A percentile compares a stretch with the other conserved stretches of the same genome.
These are phyloP conservation scores for Eragrostis tef DNA, from an alignment of 202 grass and related monocot genomes.

Conservation along the genomic window DNA sequence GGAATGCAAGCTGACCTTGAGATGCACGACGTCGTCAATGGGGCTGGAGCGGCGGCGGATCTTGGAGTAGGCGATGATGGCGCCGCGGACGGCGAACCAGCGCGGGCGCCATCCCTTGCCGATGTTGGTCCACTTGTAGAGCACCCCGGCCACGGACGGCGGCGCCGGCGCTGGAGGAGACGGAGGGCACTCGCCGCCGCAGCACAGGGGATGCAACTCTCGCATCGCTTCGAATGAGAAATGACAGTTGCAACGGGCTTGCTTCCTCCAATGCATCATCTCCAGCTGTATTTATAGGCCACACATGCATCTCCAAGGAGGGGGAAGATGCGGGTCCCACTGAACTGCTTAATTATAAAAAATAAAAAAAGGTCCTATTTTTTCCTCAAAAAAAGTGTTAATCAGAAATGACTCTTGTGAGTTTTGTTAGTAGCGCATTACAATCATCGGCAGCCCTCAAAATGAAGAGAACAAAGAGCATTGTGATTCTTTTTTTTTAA, in stretches of 20 bases:
- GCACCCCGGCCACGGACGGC: slow-evolving; percentile 50
- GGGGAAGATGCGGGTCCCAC: too few species aligned
- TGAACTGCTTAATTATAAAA: too few species aligned
- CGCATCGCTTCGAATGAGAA: neutral
- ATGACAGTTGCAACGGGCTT: too few species aligned
- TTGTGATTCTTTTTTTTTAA: too few species aligned
- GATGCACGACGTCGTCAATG: slow-evolving; percentile 41
- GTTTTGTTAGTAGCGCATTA: too few species aligned
- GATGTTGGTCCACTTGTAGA: slow-evolving; percentile 78
- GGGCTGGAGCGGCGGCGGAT: slow-evolving; percentile 40
- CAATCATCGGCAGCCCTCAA: too few species aligned
- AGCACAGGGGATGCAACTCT: too few species aligned
- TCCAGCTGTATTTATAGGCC: neutral
- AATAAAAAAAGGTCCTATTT: too few species aligned
- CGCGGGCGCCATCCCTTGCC: slow-evolving; percentile 69
- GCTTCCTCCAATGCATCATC: neutral
- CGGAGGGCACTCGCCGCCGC: neutral
- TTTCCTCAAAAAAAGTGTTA: too few species aligned
- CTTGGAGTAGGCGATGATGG: slow-evolving; percentile 69
- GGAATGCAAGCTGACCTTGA: slow-evolving; percentile 51
- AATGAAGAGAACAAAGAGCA: too few species aligned
- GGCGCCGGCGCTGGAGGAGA: neutral
- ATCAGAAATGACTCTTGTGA: too few species aligned
- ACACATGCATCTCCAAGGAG: neutral
- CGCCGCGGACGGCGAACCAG: slow-evolving; percentile 61